phyloP scores from a whole-genome alignment of 129 eudicot genomes.

The Pittosporum tobira region DNA sequence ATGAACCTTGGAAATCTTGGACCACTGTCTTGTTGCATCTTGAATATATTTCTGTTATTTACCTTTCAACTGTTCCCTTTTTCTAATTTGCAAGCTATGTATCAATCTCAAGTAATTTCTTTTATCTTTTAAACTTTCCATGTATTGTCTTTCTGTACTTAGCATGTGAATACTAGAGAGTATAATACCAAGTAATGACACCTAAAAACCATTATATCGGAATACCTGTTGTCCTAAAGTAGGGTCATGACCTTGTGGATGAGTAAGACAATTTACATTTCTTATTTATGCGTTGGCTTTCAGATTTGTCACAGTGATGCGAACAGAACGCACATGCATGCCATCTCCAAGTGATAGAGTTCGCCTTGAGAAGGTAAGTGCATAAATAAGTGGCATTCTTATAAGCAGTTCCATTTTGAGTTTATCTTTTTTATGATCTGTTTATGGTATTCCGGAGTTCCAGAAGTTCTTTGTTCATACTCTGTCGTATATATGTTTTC shows the following conservation, averaged over 20 bases:
- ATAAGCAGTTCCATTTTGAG: not conserved
- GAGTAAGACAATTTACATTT: not conserved
- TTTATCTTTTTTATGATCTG: not conserved
- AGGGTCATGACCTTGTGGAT: not conserved
- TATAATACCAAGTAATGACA: not conserved
- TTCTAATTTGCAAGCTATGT: too few relatives aligned
- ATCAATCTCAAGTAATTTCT: too few relatives aligned
- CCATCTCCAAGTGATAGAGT: slow-evolving; percentile 64
- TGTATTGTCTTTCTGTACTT: not conserved
- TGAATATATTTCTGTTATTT: not conserved
- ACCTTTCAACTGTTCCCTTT: too few relatives aligned
- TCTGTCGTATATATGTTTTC: slow-evolving; percentile 8
- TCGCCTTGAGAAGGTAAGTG: slow-evolving; percentile 64
- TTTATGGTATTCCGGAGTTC: not conserved
- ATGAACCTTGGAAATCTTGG: too few relatives aligned
- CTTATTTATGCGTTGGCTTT: slow-evolving; percentile 1
- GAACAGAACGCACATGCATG: slow-evolving; percentile 57
- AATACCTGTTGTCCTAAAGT: not conserved
- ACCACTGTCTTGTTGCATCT: not conserved
- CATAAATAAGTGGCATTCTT: not conserved
- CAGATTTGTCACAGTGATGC: slow-evolving; percentile 74
- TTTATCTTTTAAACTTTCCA: too few relatives aligned
- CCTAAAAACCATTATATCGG: not conserved
- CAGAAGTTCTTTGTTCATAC: not conserved
- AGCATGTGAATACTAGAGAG: not conserved